Percentiles rank a stretch among this genome's conserved stretches.
Conservation (phyloP, 352 stramenopile species). For the Phytopythium chamaehyphon region DNA sequence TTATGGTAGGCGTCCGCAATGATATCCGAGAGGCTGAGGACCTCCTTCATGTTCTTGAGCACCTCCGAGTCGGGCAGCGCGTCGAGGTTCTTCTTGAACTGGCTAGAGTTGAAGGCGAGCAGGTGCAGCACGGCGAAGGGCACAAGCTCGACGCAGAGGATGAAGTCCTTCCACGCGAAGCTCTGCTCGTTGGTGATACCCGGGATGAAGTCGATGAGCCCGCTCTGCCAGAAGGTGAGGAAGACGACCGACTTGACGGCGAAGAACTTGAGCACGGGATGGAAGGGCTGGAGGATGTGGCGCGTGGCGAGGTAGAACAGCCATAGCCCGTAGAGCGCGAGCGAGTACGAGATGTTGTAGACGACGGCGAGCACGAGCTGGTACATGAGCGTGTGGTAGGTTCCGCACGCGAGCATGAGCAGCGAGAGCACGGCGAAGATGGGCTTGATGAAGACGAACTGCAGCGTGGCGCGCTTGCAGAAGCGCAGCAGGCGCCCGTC, state of each 20-base stretch:
- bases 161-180: slow-evolving; percentile 89
- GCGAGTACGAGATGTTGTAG: slow-evolving; percentile 90
- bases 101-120: slow-evolving; percentile 72
- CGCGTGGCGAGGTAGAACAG: slow-evolving; percentile 90
- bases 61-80: slow-evolving; percentile 70
- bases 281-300: slow-evolving; percentile 79
- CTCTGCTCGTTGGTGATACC: slow-evolving; percentile 82
- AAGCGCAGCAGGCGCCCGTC: slow-evolving; percentile 79
- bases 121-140: slow-evolving; percentile 75
- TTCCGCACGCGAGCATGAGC: slow-evolving; percentile 67
- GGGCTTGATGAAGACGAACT: slow-evolving; percentile 92
- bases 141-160: slow-evolving; percentile 90
- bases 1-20: slow-evolving; percentile 84
- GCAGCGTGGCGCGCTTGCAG: slow-evolving; percentile 89
- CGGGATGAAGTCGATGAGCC: slow-evolving; percentile 82
- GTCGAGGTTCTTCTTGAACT: slow-evolving; percentile 82
- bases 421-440: slow-evolving; percentile 85
- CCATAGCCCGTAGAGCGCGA: slow-evolving; percentile 88
- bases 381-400: slow-evolving; percentile 78
- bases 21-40: slow-evolving; percentile 76
- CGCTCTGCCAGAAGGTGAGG: slow-evolving; percentile 90
- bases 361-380: slow-evolving; percentile 82
- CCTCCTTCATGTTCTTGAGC: slow-evolving; percentile 88
- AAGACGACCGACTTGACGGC: slow-evolving; percentile 92
- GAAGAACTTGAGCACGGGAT: slow-evolving; percentile 91